Conservation (phyloP, 306 rosid genomes). For the Pachyrhizus erosus region DNA sequence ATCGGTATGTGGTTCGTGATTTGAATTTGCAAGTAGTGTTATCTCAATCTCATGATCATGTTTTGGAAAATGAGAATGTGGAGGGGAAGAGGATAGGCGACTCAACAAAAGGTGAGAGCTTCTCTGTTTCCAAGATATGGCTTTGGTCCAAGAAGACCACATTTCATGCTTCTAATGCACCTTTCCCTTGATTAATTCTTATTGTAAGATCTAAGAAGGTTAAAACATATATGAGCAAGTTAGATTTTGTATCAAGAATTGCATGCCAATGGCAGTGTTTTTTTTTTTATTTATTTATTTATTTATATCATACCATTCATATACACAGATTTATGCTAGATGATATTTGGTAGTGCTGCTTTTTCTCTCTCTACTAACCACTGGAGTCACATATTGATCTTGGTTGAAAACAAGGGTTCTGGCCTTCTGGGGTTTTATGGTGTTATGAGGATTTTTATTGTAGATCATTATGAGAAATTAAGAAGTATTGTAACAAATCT, state of each 20-base stretch:
- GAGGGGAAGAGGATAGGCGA: constrained; percentile 69
- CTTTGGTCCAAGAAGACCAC: constrained; percentile 75
- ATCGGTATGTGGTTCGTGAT: constrained; percentile 71
- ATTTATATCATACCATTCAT: background rate
- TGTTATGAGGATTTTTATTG: background rate
- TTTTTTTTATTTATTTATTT: too few relatives aligned
- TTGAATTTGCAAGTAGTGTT: constrained; percentile 67
- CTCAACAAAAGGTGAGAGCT: constrained; percentile 71
- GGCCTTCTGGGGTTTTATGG: background rate
- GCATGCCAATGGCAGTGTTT: background rate
- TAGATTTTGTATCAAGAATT: constrained; percentile 19
- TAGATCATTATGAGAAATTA: background rate
- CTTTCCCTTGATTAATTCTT: constrained; percentile 47
- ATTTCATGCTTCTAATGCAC: constrained; percentile 48
- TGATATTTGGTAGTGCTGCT: background rate
- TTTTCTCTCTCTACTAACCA: background rate
- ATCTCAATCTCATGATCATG: constrained; percentile 16
- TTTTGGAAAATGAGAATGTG: constrained; percentile 45
- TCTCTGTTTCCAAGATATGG: constrained; percentile 95
- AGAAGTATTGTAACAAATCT: background rate
- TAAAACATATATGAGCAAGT: background rate
- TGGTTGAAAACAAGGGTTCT: background rate
- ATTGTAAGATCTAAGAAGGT: background rate
- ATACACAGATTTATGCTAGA: background rate
- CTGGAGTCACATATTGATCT: background rate